phyloP scores from a whole-genome alignment of 371 early-diverging fungal species.

The Saksenaea vasiformis region DNA sequence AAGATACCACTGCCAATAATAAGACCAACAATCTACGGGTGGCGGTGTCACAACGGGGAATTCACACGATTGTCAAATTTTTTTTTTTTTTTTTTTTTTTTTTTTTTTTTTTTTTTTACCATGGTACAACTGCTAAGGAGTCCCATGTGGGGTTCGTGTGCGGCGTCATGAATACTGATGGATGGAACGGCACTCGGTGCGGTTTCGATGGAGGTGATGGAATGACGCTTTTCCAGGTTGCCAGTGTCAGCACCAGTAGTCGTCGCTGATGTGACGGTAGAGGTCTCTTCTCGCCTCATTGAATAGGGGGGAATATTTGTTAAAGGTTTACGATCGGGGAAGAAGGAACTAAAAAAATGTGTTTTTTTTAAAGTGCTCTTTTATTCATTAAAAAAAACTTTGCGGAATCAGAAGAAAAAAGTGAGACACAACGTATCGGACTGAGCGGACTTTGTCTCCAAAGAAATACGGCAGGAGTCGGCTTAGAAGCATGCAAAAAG shows the following conservation, averaged over 20 bases:
- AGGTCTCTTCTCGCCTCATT: background rate
- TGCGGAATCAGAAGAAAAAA: slow-evolving; percentile 2
- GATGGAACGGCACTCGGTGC: slow-evolving; percentile 1
- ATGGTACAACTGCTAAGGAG: slow-evolving; percentile 6
- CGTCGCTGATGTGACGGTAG: background rate
- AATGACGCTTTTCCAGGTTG: background rate
- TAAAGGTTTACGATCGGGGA: background rate
- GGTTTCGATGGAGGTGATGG: background rate
- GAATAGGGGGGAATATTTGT: background rate
- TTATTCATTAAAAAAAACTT: slow-evolving; percentile 2
- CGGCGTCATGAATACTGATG: background rate
- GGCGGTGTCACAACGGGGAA: background rate
- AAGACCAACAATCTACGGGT: slow-evolving; percentile 47
- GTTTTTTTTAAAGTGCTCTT: background rate
- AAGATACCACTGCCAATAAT: slow-evolving; percentile 67
- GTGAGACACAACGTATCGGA: slow-evolving; percentile 6
- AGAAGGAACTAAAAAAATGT: background rate
- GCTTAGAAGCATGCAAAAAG: background rate
- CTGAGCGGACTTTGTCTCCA: background rate
- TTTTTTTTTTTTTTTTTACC: slow-evolving; percentile 32
- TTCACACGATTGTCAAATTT: slow-evolving; percentile 29
- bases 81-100: too few relatives aligned
- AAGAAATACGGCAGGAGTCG: background rate
- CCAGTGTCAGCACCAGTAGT: background rate
- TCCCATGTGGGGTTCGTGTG: background rate